These are phyloP conservation scores for Geranium rotundifolium DNA, from an alignment of 345 rosid species.

Conservation along the genomic window DNA sequence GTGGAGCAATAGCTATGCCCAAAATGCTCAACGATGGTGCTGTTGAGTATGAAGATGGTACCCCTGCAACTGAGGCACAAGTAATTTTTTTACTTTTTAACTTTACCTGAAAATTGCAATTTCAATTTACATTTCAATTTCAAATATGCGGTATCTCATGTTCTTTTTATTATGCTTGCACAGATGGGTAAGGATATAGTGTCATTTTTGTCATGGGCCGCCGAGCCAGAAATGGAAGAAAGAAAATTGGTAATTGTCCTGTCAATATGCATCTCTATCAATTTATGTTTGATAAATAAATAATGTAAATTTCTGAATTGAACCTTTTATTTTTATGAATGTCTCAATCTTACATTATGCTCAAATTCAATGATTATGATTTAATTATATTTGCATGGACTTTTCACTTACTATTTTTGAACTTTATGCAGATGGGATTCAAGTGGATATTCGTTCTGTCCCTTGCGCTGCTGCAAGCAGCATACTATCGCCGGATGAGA, in stretches of 20 bases:
- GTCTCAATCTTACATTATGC: background rate
- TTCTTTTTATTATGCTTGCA: background rate
- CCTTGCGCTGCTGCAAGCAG: slow-evolving; percentile 34
- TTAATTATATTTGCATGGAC: background rate
- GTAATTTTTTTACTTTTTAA: slow-evolving; percentile 5
- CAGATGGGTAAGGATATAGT: slow-evolving; percentile 38
- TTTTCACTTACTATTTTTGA: too few relatives aligned
- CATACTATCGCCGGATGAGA: slow-evolving; percentile 27
- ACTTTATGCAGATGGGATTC: slow-evolving; percentile 30
- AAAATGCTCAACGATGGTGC: slow-evolving; percentile 36
- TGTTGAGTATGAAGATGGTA: slow-evolving; percentile 35
- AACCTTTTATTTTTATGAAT: too few relatives aligned
- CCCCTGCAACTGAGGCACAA: slow-evolving; percentile 29
- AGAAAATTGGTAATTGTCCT: slow-evolving; percentile 26
- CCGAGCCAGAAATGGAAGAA: slow-evolving; percentile 40
- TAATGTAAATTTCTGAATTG: background rate
- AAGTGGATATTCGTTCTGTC: slow-evolving; percentile 37
- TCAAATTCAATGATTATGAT: background rate
- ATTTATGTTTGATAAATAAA: too few relatives aligned
- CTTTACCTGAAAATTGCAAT: background rate
- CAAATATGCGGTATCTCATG: background rate
- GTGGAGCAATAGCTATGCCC: slow-evolving; percentile 42
- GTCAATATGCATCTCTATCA: too few relatives aligned
- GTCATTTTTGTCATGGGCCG: slow-evolving; percentile 32
- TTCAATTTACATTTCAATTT: background rate